Conservation (phyloP, 176 grass and related monocot species). For the Aegilops sharonensis region DNA sequence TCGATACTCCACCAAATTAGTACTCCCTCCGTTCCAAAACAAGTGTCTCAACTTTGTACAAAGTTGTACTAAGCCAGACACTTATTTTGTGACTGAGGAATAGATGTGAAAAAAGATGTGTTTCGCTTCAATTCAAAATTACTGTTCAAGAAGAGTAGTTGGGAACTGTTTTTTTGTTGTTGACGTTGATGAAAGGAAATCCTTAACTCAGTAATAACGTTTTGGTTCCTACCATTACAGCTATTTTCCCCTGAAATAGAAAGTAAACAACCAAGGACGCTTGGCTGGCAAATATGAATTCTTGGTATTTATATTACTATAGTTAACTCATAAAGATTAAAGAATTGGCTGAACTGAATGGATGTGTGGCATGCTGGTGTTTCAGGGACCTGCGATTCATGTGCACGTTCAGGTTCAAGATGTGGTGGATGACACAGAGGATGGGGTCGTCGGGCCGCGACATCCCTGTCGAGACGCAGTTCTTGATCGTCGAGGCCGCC, state of each 20-base stretch:
- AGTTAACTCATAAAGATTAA: not conserved
- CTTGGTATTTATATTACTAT: not conserved
- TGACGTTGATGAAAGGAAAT: not conserved
- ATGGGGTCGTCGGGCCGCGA: conserved; percentile 65
- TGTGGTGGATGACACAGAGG: conserved; percentile 96
- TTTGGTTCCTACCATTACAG: too few relatives aligned
- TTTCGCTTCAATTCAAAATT: not conserved
- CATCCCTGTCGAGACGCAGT: conserved; percentile 76
- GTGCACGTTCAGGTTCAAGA: conserved; percentile 87
- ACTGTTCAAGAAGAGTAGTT: not conserved
- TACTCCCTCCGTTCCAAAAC: too few relatives aligned
- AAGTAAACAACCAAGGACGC: not conserved
- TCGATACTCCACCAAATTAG: not conserved
- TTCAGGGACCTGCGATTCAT: conserved; percentile 63
- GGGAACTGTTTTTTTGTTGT: not conserved
- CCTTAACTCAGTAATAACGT: not conserved
- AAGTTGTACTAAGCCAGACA: too few relatives aligned
- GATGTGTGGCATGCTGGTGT: not conserved
- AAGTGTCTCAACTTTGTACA: too few relatives aligned
- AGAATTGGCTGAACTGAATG: not conserved
- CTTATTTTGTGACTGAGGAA: too few relatives aligned
- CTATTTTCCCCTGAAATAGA: too few relatives aligned
- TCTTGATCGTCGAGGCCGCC: conserved; percentile 56
- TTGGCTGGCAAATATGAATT: not conserved
- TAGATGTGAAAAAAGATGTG: not conserved